Conservation (phyloP, 2,329 filamentous ascomycete species). For the Phaeosphaeriaceae sp. region DNA sequence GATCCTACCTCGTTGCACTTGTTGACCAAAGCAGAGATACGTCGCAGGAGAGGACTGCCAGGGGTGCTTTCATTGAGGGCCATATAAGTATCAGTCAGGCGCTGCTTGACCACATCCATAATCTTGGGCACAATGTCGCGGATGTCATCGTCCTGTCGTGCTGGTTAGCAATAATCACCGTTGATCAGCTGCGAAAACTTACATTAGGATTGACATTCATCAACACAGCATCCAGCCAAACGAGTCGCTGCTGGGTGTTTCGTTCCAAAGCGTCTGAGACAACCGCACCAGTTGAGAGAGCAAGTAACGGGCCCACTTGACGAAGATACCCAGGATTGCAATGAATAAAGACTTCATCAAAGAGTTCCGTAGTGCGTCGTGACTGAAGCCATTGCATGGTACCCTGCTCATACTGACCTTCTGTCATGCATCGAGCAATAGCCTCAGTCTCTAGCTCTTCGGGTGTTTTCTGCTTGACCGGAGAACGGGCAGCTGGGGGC, state of each 20-base stretch:
- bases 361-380: conserved; percentile 63
- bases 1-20: conserved; percentile 29
- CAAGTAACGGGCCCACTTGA: conserved; percentile 62
- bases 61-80: conserved; percentile 59
- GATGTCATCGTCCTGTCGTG: conserved; percentile 59
- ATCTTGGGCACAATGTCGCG: conserved; percentile 64
- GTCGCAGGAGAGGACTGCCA: conserved; percentile 59
- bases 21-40: conserved; percentile 55
- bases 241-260: conserved; percentile 60
- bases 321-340: conserved; percentile 63
- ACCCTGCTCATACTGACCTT: conserved; percentile 57
- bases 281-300: conserved; percentile 67
- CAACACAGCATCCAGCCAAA: conserved; percentile 65
- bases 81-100: conserved; percentile 65
- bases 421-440: conserved; percentile 68
- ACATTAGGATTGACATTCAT: conserved; percentile 61
- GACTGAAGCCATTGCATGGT: conserved; percentile 68
- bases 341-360: conserved; percentile 66
- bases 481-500: conserved; percentile 45
- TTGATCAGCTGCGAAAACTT: conserved; percentile 34
- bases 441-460: conserved; percentile 65
- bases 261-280: conserved; percentile 63
- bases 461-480: conserved; percentile 53
- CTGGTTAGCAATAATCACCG: conserved; percentile 17
- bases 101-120: conserved; percentile 64